These are phyloP conservation scores for Gliomastix tumulicola DNA, from an alignment of 2,329 filamentous ascomycete genomes.

Conservation along the genomic window DNA sequence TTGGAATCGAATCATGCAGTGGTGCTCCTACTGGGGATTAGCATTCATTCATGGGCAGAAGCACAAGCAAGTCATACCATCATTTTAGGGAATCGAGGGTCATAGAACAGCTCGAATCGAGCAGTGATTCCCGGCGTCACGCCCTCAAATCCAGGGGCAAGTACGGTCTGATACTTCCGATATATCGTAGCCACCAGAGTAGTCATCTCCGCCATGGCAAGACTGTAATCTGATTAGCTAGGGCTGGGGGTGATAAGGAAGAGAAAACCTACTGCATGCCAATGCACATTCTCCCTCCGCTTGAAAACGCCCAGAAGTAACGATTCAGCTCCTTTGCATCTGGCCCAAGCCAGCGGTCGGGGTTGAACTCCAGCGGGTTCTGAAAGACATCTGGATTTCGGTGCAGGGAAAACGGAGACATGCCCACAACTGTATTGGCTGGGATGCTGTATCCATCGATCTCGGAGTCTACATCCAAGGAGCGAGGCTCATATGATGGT, in stretches of 20 bases:
- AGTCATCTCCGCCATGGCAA: slow-evolving; percentile 10
- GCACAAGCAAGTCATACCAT: slow-evolving; percentile 2
- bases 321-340: slow-evolving; percentile 6
- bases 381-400: slow-evolving; percentile 13
- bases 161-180: slow-evolving; percentile 4
- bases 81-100: slow-evolving; percentile 2
- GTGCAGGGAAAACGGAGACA: slow-evolving; percentile 16
- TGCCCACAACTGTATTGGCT: slow-evolving; percentile 13
- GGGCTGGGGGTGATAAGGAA: neutral
- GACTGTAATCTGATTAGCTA: slow-evolving; percentile 1
- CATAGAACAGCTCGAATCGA: slow-evolving; percentile 7
- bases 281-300: slow-evolving; percentile 9
- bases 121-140: slow-evolving; percentile 6
- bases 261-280: slow-evolving; percentile 8
- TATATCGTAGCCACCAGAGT: slow-evolving; percentile 6
- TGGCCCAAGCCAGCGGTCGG: slow-evolving; percentile 15
- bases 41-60: too few species aligned
- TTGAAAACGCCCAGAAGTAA: slow-evolving; percentile 9
- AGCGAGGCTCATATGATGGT: slow-evolving; percentile 42
- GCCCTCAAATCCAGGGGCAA: slow-evolving; percentile 4
- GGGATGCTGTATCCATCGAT: slow-evolving; percentile 16
- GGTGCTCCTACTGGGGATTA: too few species aligned
- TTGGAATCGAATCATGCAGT: too few species aligned
- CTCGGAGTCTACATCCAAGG: slow-evolving; percentile 8
- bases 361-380: slow-evolving; percentile 14